phyloP scores from a whole-genome alignment of 2,329 filamentous ascomycete genomes.

The Didymella lethalis region DNA sequence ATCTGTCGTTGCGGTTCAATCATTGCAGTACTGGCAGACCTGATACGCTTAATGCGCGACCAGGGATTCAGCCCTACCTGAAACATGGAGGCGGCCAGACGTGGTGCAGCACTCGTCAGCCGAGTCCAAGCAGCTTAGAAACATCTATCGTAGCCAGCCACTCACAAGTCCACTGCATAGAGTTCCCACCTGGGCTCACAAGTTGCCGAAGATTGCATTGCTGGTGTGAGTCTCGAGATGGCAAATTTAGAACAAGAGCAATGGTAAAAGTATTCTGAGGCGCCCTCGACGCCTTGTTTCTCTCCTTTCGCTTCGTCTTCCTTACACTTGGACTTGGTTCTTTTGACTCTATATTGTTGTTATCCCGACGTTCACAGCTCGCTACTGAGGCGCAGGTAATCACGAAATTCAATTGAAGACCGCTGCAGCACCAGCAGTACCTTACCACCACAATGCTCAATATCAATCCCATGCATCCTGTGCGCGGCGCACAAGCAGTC shows the following conservation, averaged over 20 bases:
- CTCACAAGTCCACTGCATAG: conserved; percentile 15
- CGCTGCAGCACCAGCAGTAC: neutral
- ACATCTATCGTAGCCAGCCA: conserved; percentile 16
- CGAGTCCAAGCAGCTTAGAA: conserved; percentile 18
- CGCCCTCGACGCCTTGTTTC: conserved; percentile 5
- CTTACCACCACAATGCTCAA: conserved; percentile 8
- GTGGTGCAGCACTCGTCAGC: conserved; percentile 23
- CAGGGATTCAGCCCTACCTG: conserved; percentile 26
- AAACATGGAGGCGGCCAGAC: conserved; percentile 26
- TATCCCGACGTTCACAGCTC: neutral
- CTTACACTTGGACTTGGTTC: neutral
- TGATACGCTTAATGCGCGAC: conserved; percentile 26
- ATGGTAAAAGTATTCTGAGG: conserved; percentile 16
- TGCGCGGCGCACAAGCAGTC: conserved; percentile 72
- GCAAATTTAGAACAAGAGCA: conserved; percentile 11
- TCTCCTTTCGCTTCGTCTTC: neutral
- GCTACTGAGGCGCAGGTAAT: neutral
- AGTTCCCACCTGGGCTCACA: conserved; percentile 17
- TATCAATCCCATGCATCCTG: conserved; percentile 64
- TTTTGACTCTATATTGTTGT: neutral
- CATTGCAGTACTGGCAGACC: conserved; percentile 23
- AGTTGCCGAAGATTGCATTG: conserved; percentile 32
- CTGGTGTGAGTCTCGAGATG: conserved; percentile 9
- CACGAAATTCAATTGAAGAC: neutral
- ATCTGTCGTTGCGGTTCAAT: neutral